Evolutionary conservation across 192 early-diverging fungal species (phyloP), one percentile per base, ranked within the genome.

Genomic region (Umbelopsis sp.): DNA sequence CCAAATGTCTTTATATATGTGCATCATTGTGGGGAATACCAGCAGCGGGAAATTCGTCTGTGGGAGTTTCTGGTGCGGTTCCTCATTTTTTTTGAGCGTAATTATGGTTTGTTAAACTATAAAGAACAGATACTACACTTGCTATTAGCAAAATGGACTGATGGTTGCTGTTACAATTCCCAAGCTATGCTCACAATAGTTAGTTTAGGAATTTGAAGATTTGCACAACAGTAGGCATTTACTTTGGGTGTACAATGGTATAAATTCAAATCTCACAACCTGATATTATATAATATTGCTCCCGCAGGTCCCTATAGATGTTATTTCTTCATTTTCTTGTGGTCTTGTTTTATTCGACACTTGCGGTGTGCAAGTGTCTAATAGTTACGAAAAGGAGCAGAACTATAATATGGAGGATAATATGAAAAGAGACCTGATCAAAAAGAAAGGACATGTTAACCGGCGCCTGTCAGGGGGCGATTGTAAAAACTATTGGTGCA

Each of bases 71-170:
- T 65, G 59, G 36, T 65, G 29, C 59, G 29, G 6, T 65, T 31
- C 43, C 43, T n/a, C 43, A 44, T 44, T 44, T 44, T 44, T 44
- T 44, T 44, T 44, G 43, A 44, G 43, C 43, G 12, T 44, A 44
- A 71, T 84, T 84, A 81, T 77, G 89, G 84, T 79, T 84, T 77
- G 89, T 84, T 87, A 76, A 85, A 85, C n/a, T n/a, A n/a, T n/a
- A 86, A 85, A 89, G 88, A 91, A 91, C 90, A 91, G 90, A 91
- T 91, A 92, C 90, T 91, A 92, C 90, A 92, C 90, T 91, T 92
- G 91, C 90, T 91, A 86, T 91, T 89, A 92, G 91, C 91, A 85
- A 90, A 91, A 82, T 88, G 84, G 87, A 86, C 83, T 84, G 89
- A 88, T 87, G 89, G 89, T 89, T 38, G 31, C 59, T 36, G 11